Evolutionary conservation across 1,284 basidiomycete species (phyloP), one percentile per base, ranked within the genome.

Genomic region (Boletus smithii): DNA sequence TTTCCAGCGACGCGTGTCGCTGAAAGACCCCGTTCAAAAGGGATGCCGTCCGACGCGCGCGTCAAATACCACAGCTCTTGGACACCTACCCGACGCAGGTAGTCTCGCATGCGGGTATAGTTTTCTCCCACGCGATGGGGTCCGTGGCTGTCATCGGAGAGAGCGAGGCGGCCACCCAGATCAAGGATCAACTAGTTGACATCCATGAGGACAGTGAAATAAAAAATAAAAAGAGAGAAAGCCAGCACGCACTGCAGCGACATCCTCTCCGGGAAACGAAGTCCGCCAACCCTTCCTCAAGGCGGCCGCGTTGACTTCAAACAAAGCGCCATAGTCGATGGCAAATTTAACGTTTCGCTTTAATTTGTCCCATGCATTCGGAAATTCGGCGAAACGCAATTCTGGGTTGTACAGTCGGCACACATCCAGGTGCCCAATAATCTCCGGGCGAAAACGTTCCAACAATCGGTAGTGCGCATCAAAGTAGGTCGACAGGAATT

Each of bases 121-220:
- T 97, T 94, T 44, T 94, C 72, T 0, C 91, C 95, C 35, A 99
- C 93, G 14, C 85, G 83, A 31, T 83, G 78, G 1, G 91, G 86
- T 1, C 93, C 93, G 61, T 99, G 95, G 48, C 94, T 95, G 68
- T 99, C 95, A 66, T 99, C 95, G 2, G 95, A 98, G 16, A 98
- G 75, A 17, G 88, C 83, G 49, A 98, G 77, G 18, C 82, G 78
- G 1, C 95, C 95, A 6, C 77, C 77, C 30, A 74, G 64, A 16
- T 73, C 60, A 11, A 81, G 58, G 50, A 98, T 90, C 14, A 89
- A 64, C 89, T 95, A 53, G 8, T 27, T 5, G 27, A 42, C 37
- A 26, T 31, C 40, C 59, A 62, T 62, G 57, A 65, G 62, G 46
- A 54, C 46, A 49, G 27, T 29, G 44, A 45, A 52, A 48, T 36